A percentile compares a stretch with the other conserved stretches of the same genome.
Conservation (phyloP, 2,329 filamentous ascomycete genomes). For the Penicillium glabrum region DNA sequence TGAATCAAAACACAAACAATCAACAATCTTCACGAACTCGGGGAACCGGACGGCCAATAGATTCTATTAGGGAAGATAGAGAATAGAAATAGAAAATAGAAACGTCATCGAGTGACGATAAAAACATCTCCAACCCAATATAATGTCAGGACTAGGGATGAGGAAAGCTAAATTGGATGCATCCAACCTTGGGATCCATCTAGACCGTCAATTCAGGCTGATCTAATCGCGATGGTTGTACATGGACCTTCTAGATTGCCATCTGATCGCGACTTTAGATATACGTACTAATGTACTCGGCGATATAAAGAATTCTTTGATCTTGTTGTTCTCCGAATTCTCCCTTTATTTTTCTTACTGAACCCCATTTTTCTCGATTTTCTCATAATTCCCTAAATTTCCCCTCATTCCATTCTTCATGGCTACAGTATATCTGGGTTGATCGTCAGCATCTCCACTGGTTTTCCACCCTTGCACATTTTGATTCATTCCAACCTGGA, state of each 20-base stretch:
- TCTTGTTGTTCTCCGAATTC: not conserved
- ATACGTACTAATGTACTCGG: not conserved
- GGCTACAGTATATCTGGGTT: no score
- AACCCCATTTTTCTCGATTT: no score
- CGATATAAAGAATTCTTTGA: not conserved
- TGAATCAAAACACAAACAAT: not conserved
- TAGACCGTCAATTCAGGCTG: not conserved
- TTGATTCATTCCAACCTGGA: conserved; percentile 9
- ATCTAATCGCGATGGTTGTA: not conserved
- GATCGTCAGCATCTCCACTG: not conserved
- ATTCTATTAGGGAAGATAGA: not conserved
- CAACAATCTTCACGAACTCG: not conserved
- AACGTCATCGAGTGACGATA: not conserved
- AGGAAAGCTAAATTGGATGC: not conserved
- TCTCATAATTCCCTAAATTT: no score
- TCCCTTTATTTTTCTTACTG: no score
- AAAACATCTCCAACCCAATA: not conserved
- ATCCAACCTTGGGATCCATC: not conserved
- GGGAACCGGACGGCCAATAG: not conserved
- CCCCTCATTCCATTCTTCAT: no score
- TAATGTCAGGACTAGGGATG: not conserved
- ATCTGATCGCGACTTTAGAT: not conserved
- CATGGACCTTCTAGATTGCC: not conserved
- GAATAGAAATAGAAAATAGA: not conserved
- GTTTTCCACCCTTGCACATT: not conserved